These are phyloP conservation scores for Wickerhamomyces rabaulensis DNA, from an alignment of 805 yeast species.

Conservation along the genomic window DNA sequence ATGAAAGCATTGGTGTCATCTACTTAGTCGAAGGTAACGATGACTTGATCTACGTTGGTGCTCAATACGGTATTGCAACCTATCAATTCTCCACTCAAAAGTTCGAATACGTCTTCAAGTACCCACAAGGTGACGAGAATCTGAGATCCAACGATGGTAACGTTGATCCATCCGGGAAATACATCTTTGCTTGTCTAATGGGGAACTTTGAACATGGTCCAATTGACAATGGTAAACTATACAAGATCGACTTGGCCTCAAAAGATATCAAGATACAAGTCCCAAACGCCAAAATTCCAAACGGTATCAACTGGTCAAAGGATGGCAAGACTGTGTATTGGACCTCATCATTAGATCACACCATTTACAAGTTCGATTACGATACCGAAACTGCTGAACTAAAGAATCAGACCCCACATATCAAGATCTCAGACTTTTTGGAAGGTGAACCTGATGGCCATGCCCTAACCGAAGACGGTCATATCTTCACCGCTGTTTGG, in stretches of 20 bases:
- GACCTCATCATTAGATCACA: conserved; percentile 46
- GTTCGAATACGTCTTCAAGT: conserved; percentile 35
- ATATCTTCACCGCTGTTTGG: conserved; percentile 64
- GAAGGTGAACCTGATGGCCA: conserved; percentile 81
- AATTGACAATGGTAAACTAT: conserved; percentile 47
- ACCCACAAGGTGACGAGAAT: conserved; percentile 25
- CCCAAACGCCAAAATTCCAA: conserved; percentile 44
- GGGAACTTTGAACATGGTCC: conserved; percentile 41
- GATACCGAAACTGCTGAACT: conserved; percentile 31
- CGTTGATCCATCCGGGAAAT: conserved; percentile 67
- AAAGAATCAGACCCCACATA: conserved; percentile 33
- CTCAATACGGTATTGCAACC: conserved; percentile 57
- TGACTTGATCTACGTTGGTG: conserved; percentile 53
- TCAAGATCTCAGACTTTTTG: conserved; percentile 29
- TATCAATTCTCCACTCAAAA: conserved; percentile 38
- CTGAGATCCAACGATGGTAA: conserved; percentile 80
- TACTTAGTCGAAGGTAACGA: conserved; percentile 48
- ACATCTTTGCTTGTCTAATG: conserved; percentile 80
- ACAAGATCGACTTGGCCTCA: conserved; percentile 33
- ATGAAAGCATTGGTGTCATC: conserved; percentile 62
- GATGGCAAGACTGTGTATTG: conserved; percentile 39
- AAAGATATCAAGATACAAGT: conserved; percentile 27
- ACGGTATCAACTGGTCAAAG: conserved; percentile 60
- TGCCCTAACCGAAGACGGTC: conserved; percentile 45
- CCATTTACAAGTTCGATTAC: conserved; percentile 44